These are phyloP conservation scores for Dioszegia crocea DNA, from an alignment of 768 basidiomycete genomes.

Conservation along the genomic window DNA sequence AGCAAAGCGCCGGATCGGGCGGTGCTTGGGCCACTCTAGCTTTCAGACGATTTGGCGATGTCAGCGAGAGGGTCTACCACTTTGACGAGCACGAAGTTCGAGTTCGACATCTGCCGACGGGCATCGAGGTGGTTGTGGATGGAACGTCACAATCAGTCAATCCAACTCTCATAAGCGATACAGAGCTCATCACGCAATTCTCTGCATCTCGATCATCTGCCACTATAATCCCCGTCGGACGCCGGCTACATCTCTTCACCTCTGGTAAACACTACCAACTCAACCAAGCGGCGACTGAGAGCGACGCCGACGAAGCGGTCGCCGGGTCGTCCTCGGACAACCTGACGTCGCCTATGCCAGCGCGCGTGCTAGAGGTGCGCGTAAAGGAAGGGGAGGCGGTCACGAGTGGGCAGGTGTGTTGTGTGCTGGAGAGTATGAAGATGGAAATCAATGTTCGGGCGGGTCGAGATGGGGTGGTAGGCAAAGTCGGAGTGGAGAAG, in stretches of 20 bases:
- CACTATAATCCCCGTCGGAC: conserved; percentile 70
- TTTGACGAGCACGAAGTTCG: conserved; percentile 58
- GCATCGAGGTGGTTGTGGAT: conserved; percentile 4
- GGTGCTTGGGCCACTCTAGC: conserved; percentile 66
- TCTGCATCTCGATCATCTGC: conserved; percentile 56
- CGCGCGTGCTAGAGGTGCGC: conserved; percentile 80
- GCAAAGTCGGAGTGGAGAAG: conserved; percentile 67
- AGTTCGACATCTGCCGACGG: conserved; percentile 14
- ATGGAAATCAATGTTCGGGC: conserved; percentile 85
- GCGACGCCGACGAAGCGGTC: conserved; percentile 10
- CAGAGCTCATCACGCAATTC: conserved; percentile 59
- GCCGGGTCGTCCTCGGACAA: conserved; percentile 13
- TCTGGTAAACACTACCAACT: conserved; percentile 62
- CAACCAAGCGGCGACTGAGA: conserved; percentile 58
- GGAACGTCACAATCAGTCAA: conserved; percentile 2
- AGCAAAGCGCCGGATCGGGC: conserved; percentile 36
- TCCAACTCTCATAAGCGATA: conserved; percentile 50
- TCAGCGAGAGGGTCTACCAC: conserved; percentile 55
- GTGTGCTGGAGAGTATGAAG: conserved; percentile 95
- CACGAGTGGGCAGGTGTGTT: conserved; percentile 71
- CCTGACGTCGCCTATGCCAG: conserved; percentile 69
- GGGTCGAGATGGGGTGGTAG: conserved; percentile 64
- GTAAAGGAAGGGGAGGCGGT: conserved; percentile 74
- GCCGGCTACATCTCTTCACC: conserved; percentile 69
- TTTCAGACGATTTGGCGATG: conserved; percentile 74